A percentile compares a stretch with the other conserved stretches of the same genome.
These are phyloP conservation scores for Artemisia tridentata DNA, from an alignment of 129 eudicot species.

Conservation along the genomic window DNA sequence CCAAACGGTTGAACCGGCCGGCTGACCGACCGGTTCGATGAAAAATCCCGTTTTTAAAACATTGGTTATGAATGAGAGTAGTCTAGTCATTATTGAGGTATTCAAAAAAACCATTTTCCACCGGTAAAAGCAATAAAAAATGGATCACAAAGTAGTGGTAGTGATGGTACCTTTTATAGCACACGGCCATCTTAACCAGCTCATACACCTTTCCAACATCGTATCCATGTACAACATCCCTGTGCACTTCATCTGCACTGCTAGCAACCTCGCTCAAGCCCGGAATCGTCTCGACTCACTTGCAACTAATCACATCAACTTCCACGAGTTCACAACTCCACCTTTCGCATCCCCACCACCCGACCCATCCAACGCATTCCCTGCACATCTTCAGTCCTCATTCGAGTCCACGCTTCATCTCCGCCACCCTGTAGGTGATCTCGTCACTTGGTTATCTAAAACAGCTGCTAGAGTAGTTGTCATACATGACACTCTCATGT, in stretches of 20 bases:
- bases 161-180: slow-evolving; percentile 17
- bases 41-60: too few species aligned
- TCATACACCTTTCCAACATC: not conserved
- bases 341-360: slow-evolving; percentile 3
- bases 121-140: too few species aligned
- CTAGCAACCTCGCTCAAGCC: not conserved
- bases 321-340: not conserved
- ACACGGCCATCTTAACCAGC: slow-evolving; percentile 8
- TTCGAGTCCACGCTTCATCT: slow-evolving; percentile 12
- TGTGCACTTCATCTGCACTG: slow-evolving; percentile 4
- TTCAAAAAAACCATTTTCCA: too few species aligned
- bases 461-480: not conserved
- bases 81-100: too few species aligned
- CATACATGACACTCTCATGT: slow-evolving; percentile 1
- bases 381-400: slow-evolving; percentile 2
- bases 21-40: too few species aligned
- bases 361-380: not conserved
- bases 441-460: not conserved
- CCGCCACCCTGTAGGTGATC: not conserved
- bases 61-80: too few species aligned
- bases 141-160: not conserved
- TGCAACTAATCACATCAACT: not conserved
- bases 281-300: not conserved
- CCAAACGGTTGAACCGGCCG: too few species aligned
- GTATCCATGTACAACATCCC: slow-evolving; percentile 9